A percentile compares a stretch with the other conserved stretches of the same genome.
These are phyloP conservation scores for Auxenochlorella protothecoides DNA, from an alignment of 139 green algal species.

Conservation along the genomic window DNA sequence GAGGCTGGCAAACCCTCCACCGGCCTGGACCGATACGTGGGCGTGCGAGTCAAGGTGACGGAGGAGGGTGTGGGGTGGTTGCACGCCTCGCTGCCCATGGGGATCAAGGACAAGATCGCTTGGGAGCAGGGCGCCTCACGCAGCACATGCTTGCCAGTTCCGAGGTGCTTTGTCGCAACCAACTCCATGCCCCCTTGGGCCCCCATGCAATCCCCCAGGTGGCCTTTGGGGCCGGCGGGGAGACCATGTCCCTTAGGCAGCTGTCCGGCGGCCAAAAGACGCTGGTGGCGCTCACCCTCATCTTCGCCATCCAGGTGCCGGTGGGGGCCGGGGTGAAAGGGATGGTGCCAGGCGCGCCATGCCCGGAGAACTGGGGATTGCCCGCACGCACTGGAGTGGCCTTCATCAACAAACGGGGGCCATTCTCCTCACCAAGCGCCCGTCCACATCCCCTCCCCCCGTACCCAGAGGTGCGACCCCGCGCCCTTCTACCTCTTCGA, in stretches of 20 bases:
- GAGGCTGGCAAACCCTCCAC: slow-evolving; percentile 23
- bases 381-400: too few relatives aligned
- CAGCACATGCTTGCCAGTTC: too few relatives aligned
- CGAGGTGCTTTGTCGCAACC: too few relatives aligned
- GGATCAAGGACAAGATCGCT: too few relatives aligned
- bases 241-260: slow-evolving; percentile 79
- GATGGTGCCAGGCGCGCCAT: too few relatives aligned
- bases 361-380: too few relatives aligned
- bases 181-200: neutral
- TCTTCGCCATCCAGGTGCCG: slow-evolving; percentile 88
- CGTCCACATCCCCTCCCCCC: too few relatives aligned
- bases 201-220: slow-evolving; percentile 18
- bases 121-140: too few relatives aligned
- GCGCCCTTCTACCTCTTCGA: slow-evolving; percentile 99
- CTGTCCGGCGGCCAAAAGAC: slow-evolving; percentile 96
- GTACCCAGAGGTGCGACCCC: slow-evolving; percentile 81
- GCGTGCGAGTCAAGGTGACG: slow-evolving; percentile 75
- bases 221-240: slow-evolving; percentile 64
- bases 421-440: too few relatives aligned
- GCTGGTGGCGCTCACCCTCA: slow-evolving; percentile 92
- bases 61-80: neutral
- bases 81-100: too few relatives aligned
- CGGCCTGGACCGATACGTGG: slow-evolving; percentile 65
- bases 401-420: too few relatives aligned
- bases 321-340: too few relatives aligned